Evolutionary conservation across 2,329 filamentous ascomycete genomes (phyloP).

Genomic region (Ceratocystis smalleyi): DNA sequence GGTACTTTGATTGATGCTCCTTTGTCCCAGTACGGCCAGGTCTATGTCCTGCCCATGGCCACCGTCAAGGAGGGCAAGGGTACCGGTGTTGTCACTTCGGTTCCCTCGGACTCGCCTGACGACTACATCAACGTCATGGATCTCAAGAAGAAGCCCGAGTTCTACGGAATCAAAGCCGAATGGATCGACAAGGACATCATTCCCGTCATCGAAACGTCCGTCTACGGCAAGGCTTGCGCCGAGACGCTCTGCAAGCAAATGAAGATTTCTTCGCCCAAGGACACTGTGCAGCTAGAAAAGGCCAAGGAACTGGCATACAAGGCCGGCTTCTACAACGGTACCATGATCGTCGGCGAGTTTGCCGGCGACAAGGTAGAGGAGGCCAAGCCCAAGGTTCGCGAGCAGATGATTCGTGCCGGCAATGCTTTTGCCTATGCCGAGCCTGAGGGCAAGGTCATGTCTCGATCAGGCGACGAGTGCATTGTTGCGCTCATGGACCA

Average conservation of each 20-base stretch:
- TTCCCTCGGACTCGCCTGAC: constrained; percentile 86
- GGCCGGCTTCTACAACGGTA: constrained; percentile 92
- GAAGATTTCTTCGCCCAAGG: constrained; percentile 95
- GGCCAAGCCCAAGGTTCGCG: constrained; percentile 71
- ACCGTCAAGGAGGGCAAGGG: constrained; percentile 83
- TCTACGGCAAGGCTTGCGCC: constrained; percentile 72
- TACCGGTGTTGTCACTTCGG: constrained; percentile 88
- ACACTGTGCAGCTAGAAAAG: constrained; percentile 71
- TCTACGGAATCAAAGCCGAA: constrained; percentile 90
- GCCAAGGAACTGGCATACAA: constrained; percentile 96
- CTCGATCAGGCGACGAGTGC: constrained; percentile 80
- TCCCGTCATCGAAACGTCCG: constrained; percentile 78
- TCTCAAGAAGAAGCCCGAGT: constrained; percentile 85
- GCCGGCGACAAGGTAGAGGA: constrained; percentile 73
- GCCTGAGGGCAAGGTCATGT: constrained; percentile 78
- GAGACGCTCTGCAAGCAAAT: constrained; percentile 73
- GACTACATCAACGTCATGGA: constrained; percentile 84
- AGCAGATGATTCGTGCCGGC: constrained; percentile 58
- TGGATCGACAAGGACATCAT: constrained; percentile 86
- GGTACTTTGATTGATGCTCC: constrained; percentile 84
- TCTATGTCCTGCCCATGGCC: constrained; percentile 90
- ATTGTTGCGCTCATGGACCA: constrained; percentile 88
- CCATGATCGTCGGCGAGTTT: constrained; percentile 74
- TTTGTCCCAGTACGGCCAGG: constrained; percentile 66
- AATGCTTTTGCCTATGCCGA: constrained; percentile 87